A percentile compares a stretch with the other conserved stretches of the same genome.
phyloP scores from a whole-genome alignment of 441 rosid species.

The Pelargonium citronellum region DNA sequence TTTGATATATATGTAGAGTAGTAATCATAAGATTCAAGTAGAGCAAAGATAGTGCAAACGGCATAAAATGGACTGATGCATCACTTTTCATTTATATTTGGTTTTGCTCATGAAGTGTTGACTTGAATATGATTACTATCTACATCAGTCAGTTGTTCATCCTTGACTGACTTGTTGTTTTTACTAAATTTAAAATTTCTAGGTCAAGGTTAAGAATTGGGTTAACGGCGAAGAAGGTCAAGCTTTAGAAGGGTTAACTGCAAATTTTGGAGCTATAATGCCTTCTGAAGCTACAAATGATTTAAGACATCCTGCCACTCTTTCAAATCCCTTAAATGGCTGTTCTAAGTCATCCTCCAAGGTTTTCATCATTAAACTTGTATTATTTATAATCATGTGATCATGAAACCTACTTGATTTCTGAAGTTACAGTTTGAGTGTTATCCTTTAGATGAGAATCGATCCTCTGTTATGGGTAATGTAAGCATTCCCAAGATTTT shows the following conservation, averaged over 20 bases:
- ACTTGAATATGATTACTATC: neutral
- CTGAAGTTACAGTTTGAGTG: constrained; percentile 8
- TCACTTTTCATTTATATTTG: too few relatives aligned
- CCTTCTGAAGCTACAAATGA: constrained; percentile 48
- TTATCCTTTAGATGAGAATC: neutral
- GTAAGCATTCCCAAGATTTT: neutral
- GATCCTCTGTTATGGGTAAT: neutral
- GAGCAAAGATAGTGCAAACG: too few relatives aligned
- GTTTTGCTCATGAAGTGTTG: too few relatives aligned
- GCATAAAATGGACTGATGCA: too few relatives aligned
- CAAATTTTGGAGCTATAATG: constrained; percentile 61
- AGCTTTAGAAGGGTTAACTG: constrained; percentile 54
- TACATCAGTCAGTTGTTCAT: constrained; percentile 5
- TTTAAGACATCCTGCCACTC: constrained; percentile 42
- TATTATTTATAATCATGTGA: neutral
- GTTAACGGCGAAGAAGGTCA: constrained; percentile 49
- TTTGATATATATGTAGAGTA: too few relatives aligned
- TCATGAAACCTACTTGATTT: neutral
- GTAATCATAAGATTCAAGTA: too few relatives aligned
- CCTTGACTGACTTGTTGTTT: constrained; percentile 5
- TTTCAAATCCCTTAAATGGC: constrained; percentile 58
- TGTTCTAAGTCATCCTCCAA: constrained; percentile 65
- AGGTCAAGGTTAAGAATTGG: constrained; percentile 87
- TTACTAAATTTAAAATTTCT: constrained; percentile 11
- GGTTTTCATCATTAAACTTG: constrained; percentile 34